Evolutionary conservation across 2,329 filamentous ascomycete species (phyloP), one percentile per base, ranked within the genome.

Genomic region (Geoglossum cookeanum): DNA sequence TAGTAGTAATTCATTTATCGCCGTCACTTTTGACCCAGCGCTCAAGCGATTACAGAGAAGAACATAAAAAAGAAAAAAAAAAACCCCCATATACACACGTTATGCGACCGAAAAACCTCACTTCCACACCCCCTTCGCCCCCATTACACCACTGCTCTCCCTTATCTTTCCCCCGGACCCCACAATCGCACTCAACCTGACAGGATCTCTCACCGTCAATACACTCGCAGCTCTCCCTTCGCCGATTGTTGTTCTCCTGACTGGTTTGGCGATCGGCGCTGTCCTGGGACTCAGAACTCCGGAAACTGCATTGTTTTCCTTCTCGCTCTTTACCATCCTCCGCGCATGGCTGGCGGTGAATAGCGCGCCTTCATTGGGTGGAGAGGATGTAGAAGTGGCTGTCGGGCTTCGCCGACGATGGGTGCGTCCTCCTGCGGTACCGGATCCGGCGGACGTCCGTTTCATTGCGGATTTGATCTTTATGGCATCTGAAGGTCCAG

Each of bases 341-440:
- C 83, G 74, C 30, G 82, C 81, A 60, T 84, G 81, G 57, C 77
- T 75, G 29, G 81, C 79, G 0, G 79, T 83, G 67, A 85, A 84
- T 67, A 83, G 73, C 6, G 71, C 70, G 58, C 76, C 78, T 61
- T 80, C 77, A 56, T 72, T 76, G 1, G 78, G 77, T 13, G 79
- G 77, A 57, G 75, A 78, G 57, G 72, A 68, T 22, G 70, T 68
- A 53, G 70, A 70, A 22, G 70, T 69, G 9, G 66, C 64, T 48
- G 75, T 77, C 5, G 78, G 79, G 60, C 78, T 80, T 59, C 79
- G 75, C 53, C 78, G 70, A 60, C 78, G 72, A 62, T 80, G 70
- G 17, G 72, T 68, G 15, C 74, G 70, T 52, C 64, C 67, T 52
- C 65, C 47, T 15, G 45, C 30, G 15, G 58, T 48, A 4, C 48